Percentiles rank a stretch among this genome's conserved stretches.
Conservation (phyloP, 1,284 basidiomycete species). For the Puccinia triticina region DNA sequence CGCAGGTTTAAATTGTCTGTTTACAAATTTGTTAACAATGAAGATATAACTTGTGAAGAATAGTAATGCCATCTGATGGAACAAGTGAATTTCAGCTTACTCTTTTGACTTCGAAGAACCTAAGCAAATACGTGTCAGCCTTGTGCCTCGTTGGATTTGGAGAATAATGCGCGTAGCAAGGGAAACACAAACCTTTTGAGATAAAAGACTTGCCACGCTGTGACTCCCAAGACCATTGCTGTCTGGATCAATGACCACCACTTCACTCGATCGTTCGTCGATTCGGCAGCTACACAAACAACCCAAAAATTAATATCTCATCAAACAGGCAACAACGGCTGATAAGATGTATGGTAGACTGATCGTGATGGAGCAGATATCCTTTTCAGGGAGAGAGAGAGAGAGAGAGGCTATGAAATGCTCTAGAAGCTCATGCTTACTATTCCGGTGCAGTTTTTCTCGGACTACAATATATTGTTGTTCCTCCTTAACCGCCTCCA, state of each 20-base stretch:
- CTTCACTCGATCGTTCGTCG: constrained; percentile 85
- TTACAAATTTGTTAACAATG: too few relatives aligned
- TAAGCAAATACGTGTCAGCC: constrained; percentile 57
- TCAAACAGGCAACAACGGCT: background rate
- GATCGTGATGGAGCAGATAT: background rate
- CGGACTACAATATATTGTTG: constrained; percentile 97
- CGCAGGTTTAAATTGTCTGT: too few relatives aligned
- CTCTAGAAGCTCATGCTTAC: constrained; percentile 57
- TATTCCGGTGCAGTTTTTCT: constrained; percentile 89
- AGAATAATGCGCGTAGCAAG: constrained; percentile 31
- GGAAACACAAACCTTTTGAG: constrained; percentile 72
- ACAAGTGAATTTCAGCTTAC: constrained; percentile 63
- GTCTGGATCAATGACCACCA: constrained; percentile 97
- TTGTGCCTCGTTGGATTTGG: background rate
- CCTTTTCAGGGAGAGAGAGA: too few relatives aligned
- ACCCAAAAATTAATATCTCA: background rate
- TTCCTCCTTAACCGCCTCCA: constrained; percentile 94
- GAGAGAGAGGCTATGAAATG: background rate
- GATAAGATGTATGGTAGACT: background rate
- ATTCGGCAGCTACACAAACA: constrained; percentile 61
- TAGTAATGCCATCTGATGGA: too few relatives aligned
- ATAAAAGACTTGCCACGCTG: constrained; percentile 97
- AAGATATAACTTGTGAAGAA: too few relatives aligned
- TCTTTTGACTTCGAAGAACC: constrained; percentile 92
- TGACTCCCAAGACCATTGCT: constrained; percentile 81